A percentile compares a stretch with the other conserved stretches of the same genome.
Conservation (phyloP, 2,329 filamentous ascomycete genomes). For the Elsinoe perseae region DNA sequence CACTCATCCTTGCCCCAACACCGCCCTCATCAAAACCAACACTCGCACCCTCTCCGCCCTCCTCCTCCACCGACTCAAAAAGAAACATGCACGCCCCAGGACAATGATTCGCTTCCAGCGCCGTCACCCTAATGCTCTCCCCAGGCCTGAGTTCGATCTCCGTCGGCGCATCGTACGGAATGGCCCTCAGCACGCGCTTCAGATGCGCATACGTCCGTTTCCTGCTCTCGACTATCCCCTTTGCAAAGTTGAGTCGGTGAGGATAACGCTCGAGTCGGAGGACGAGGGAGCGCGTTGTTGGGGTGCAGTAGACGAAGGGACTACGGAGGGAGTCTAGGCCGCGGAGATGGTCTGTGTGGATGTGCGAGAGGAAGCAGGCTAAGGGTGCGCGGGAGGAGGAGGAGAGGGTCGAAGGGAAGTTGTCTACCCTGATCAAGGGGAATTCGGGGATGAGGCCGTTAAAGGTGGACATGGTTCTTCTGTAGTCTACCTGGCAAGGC, state of each 20-base stretch:
- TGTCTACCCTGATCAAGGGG: constrained; percentile 74
- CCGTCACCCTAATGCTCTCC: constrained; percentile 65
- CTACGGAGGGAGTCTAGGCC: constrained; percentile 69
- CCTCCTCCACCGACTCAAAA: constrained; percentile 48
- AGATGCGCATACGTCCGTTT: constrained; percentile 71
- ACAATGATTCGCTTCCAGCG: constrained; percentile 90
- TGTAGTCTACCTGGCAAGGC: background rate
- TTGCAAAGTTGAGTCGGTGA: constrained; percentile 72
- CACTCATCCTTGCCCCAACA: background rate
- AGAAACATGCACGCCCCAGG: constrained; percentile 87
- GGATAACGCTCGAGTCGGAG: constrained; percentile 70
- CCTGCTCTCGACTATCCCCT: constrained; percentile 66
- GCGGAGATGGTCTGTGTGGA: constrained; percentile 81
- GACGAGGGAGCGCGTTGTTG: constrained; percentile 70
- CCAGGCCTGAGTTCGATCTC: constrained; percentile 64
- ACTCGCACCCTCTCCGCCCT: background rate
- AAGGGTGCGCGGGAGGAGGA: constrained; percentile 53
- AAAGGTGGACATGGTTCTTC: constrained; percentile 63
- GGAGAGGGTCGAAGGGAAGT: constrained; percentile 54
- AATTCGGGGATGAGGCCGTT: constrained; percentile 67
- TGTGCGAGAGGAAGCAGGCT: constrained; percentile 84
- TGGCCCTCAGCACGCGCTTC: constrained; percentile 62
- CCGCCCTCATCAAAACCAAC: background rate
- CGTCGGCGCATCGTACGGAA: constrained; percentile 75
- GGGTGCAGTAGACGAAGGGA: constrained; percentile 85